These are phyloP conservation scores for Daedaleopsis sinensis DNA, from an alignment of 768 basidiomycete genomes.

Conservation along the genomic window DNA sequence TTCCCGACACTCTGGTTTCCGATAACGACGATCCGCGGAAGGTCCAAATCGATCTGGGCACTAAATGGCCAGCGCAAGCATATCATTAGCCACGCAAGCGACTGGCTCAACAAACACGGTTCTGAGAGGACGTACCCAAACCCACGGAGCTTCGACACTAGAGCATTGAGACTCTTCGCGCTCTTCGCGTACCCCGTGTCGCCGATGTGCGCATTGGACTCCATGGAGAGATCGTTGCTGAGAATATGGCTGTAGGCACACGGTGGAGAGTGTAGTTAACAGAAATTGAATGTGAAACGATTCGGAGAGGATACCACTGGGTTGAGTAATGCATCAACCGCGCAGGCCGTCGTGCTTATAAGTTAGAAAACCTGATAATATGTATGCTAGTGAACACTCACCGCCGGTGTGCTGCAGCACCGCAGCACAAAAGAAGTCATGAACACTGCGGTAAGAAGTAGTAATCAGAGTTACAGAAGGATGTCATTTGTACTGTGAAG, in stretches of 20 bases:
- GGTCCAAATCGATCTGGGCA: slow-evolving; percentile 48
- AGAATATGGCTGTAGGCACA: background rate
- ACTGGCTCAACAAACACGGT: background rate
- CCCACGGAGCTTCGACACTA: slow-evolving; percentile 21
- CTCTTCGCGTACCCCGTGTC: slow-evolving; percentile 16
- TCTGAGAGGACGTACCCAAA: slow-evolving; percentile 30
- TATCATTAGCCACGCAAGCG: background rate
- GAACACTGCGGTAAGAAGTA: no score
- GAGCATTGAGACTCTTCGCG: slow-evolving; percentile 14
- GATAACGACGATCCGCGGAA: slow-evolving; percentile 52
- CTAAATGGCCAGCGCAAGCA: slow-evolving; percentile 20
- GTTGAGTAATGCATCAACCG: no score
- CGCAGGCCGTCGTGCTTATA: no score
- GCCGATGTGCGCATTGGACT: background rate
- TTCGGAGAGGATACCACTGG: no score
- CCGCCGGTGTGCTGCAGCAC: no score
- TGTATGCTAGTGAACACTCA: no score
- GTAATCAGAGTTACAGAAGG: no score
- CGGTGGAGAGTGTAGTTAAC: background rate
- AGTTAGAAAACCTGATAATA: no score
- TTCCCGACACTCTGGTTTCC: slow-evolving; percentile 55
- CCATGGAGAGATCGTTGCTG: background rate
- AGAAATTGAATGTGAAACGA: no score
- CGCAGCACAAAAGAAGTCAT: no score
- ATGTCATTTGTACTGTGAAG: no score